Conservation (phyloP, 2,329 filamentous ascomycete species). For the Stachybotrys echinatus region DNA sequence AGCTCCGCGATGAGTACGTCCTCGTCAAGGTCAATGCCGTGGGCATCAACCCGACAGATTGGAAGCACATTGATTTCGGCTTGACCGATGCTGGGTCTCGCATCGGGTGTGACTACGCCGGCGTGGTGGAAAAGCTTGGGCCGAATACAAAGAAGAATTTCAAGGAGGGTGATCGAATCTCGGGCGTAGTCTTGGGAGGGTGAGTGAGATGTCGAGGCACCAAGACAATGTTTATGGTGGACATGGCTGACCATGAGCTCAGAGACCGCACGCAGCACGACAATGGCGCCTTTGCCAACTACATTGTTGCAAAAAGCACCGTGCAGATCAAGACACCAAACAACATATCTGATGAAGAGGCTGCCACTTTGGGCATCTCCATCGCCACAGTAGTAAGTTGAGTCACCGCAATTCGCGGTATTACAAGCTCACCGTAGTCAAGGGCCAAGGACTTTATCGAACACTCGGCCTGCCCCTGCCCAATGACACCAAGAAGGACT, state of each 20-base stretch:
- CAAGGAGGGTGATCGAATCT: conserved; percentile 40
- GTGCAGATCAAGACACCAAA: conserved; percentile 38
- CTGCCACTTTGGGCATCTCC: conserved; percentile 37
- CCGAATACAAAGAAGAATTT: conserved; percentile 32
- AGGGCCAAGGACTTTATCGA: conserved; percentile 42
- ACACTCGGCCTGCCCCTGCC: conserved; percentile 39
- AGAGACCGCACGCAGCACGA: background rate
- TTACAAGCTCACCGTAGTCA: background rate
- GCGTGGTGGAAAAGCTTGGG: conserved; percentile 40
- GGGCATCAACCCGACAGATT: conserved; percentile 27
- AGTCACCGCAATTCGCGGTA: background rate
- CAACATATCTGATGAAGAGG: conserved; percentile 33
- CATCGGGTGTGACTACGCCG: conserved; percentile 42
- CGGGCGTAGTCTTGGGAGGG: conserved; percentile 31
- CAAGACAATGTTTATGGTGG: too few species aligned
- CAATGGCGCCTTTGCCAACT: conserved; percentile 35
- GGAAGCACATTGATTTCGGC: conserved; percentile 20
- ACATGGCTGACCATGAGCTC: background rate
- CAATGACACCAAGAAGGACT: conserved; percentile 24
- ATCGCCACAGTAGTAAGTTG: conserved; percentile 25
- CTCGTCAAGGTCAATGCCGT: conserved; percentile 26
- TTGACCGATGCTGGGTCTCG: conserved; percentile 7
- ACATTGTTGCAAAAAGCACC: conserved; percentile 31
- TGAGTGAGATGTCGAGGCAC: background rate
- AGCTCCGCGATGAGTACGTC: conserved; percentile 14